These are phyloP conservation scores for Cladosporium sp. DNA, from an alignment of 2,329 filamentous ascomycete species.

Conservation along the genomic window DNA sequence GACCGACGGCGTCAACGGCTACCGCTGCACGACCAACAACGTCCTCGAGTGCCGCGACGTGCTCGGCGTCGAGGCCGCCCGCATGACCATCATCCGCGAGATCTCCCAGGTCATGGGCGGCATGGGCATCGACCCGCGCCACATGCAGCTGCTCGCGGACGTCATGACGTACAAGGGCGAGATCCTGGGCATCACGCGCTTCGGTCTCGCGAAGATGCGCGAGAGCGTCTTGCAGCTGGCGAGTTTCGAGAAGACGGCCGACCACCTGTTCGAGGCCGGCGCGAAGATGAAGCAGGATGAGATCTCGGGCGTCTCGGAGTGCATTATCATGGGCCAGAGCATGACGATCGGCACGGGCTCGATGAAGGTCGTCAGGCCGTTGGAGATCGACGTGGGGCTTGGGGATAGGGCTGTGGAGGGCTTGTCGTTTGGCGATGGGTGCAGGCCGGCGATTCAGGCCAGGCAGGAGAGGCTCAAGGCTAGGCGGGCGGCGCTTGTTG, in stretches of 20 bases:
- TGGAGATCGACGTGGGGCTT: conserved; percentile 43
- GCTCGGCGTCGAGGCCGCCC: conserved; percentile 90
- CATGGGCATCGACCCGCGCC: conserved; percentile 94
- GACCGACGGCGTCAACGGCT: conserved; percentile 82
- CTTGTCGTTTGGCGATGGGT: conserved; percentile 1
- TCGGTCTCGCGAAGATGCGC: conserved; percentile 92
- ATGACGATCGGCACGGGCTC: conserved; percentile 87
- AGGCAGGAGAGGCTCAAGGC: conserved; percentile 12
- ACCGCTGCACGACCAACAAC: conserved; percentile 69
- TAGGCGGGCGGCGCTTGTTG: conserved; percentile 11
- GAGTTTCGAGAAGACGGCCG: conserved; percentile 95
- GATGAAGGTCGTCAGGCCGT: conserved; percentile 76
- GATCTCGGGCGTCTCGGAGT: conserved; percentile 91
- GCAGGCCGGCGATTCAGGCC: conserved; percentile 9
- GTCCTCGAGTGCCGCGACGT: conserved; percentile 85
- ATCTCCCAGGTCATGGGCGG: conserved; percentile 83
- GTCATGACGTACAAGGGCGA: conserved; percentile 99
- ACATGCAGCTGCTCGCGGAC: conserved; percentile 95
- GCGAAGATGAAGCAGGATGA: conserved; percentile 84
- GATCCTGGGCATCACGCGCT: conserved; percentile 90
- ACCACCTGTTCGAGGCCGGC: conserved; percentile 93
- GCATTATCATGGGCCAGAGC: conserved; percentile 96
- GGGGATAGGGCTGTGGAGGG: conserved; percentile 5
- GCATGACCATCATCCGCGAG: conserved; percentile 80
- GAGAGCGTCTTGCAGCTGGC: conserved; percentile 91